Evolutionary conservation across 495 filamentous ascomycete species (phyloP).

Genomic region (Bathelium albidoporum): DNA sequence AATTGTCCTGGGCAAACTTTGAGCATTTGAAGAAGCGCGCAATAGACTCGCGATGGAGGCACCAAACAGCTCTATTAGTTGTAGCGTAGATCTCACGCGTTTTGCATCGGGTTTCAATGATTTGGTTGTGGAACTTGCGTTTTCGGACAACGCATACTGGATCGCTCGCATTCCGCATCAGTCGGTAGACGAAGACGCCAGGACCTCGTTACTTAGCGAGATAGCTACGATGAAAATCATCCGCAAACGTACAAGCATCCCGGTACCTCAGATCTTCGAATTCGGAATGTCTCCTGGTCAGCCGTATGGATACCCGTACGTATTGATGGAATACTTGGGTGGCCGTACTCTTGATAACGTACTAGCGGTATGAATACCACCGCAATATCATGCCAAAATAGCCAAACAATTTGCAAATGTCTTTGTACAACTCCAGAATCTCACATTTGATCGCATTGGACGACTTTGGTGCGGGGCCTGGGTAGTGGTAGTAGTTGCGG

Average conservation of each 20-base stretch:
- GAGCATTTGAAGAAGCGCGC: background rate
- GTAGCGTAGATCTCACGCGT: background rate
- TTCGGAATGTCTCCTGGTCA: background rate
- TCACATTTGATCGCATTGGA: background rate
- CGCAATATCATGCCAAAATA: background rate
- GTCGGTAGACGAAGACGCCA: background rate
- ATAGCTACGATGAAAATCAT: constrained; percentile 1
- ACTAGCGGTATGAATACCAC: background rate
- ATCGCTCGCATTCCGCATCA: background rate
- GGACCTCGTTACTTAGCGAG: background rate
- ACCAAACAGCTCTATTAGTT: background rate
- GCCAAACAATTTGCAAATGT: background rate
- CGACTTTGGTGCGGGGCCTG: background rate
- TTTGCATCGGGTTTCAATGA: background rate
- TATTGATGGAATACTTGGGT: background rate
- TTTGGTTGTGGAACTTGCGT: background rate
- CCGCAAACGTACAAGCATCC: background rate
- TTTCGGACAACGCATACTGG: background rate
- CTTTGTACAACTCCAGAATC: background rate
- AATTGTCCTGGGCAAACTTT: background rate
- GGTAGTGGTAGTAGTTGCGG: too few species aligned
- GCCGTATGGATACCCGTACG: background rate
- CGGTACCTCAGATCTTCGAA: background rate
- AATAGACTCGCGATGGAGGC: background rate
- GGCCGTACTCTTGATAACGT: background rate